Evolutionary conservation across 495 filamentous ascomycete genomes (phyloP).

Genomic region (Opeltia flavorubescens): DNA sequence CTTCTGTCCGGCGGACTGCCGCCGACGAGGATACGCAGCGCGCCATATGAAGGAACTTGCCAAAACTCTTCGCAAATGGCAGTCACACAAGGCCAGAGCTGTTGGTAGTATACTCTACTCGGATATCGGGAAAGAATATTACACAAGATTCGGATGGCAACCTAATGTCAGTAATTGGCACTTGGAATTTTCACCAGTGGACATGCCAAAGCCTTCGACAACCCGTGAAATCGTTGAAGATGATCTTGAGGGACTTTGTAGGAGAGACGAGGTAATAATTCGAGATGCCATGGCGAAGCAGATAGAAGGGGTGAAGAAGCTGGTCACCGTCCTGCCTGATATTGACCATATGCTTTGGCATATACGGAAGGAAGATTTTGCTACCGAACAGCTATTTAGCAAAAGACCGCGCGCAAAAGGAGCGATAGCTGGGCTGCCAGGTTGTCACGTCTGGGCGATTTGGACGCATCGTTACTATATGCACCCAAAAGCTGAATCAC

Average conservation of each 20-base stretch:
- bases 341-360: conserved; percentile 12
- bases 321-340: conserved; percentile 7
- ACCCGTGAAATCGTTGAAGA: background rate
- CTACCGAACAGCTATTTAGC: conserved; percentile 4
- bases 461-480: conserved; percentile 9
- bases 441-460: conserved; percentile 5
- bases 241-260: conserved; percentile 2
- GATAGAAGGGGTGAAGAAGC: background rate
- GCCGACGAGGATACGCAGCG: conserved; percentile 9
- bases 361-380: conserved; percentile 7
- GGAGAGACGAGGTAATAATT: conserved; percentile 6
- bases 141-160: conserved; percentile 8
- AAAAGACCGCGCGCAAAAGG: conserved; percentile 3
- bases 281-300: background rate
- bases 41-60: conserved; percentile 14
- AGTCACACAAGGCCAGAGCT: background rate
- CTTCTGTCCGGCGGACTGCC: conserved; percentile 7
- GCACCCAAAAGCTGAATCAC: background rate
- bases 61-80: conserved; percentile 7
- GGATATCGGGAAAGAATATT: conserved; percentile 9
- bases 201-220: background rate
- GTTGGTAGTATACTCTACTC: conserved; percentile 14
- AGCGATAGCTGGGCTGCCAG: conserved; percentile 2
- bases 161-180: conserved; percentile 2
- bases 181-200: conserved; percentile 1